phyloP scores from a whole-genome alignment of 257 asterid genomes.

The Capsicum pubescens region DNA sequence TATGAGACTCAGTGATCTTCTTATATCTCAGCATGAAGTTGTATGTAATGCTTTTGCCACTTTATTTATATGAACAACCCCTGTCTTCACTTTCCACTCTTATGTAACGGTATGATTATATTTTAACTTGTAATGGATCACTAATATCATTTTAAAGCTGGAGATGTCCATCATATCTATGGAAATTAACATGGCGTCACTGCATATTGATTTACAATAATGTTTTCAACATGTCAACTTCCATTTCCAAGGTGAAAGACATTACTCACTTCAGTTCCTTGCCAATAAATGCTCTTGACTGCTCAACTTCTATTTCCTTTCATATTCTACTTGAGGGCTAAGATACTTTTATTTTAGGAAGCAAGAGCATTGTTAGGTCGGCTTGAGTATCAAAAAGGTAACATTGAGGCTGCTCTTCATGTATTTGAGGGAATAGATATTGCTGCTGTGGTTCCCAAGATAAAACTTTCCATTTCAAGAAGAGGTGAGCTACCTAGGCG shows the following conservation, averaged over 20 bases:
- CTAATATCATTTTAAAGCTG: not conserved
- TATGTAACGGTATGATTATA: not conserved
- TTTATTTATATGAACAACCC: not conserved
- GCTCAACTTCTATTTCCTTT: slow-evolving; percentile 20
- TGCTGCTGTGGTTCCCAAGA: slow-evolving; percentile 74
- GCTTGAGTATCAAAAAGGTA: slow-evolving; percentile 94
- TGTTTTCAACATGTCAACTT: slow-evolving; percentile 2
- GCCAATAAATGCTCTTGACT: slow-evolving; percentile 1
- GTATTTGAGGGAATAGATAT: slow-evolving; percentile 93
- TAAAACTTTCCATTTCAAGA: slow-evolving; percentile 59
- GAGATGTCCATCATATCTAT: not conserved
- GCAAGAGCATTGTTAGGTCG: slow-evolving; percentile 95
- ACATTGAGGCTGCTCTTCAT: slow-evolving; percentile 82
- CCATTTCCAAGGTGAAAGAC: not conserved
- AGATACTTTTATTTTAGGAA: slow-evolving; percentile 54
- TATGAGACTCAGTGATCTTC: not conserved
- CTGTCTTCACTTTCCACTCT: not conserved
- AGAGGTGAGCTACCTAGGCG: slow-evolving; percentile 69
- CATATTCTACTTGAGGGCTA: slow-evolving; percentile 20
- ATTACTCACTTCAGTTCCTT: not conserved
- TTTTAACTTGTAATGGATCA: slow-evolving; percentile 3
- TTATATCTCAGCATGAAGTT: not conserved
- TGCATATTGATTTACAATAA: slow-evolving; percentile 13
- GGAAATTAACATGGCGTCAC: not conserved
- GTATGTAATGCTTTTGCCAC: not conserved